Conservation (phyloP, 1,284 basidiomycete species). For the Schizopora paradoxa region DNA sequence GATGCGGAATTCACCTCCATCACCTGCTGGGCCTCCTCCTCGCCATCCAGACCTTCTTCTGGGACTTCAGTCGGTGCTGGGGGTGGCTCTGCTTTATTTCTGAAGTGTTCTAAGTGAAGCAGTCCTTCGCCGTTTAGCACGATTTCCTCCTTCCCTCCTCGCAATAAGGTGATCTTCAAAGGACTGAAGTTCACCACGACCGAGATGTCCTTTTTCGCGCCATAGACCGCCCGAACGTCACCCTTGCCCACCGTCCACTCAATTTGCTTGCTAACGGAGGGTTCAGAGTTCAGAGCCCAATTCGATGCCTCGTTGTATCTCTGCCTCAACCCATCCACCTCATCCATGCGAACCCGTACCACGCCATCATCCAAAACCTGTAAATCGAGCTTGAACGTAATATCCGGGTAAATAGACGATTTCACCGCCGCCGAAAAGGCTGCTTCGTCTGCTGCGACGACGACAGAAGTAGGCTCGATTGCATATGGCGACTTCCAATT, state of each 20-base stretch:
- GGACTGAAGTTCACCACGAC: slow-evolving; percentile 70
- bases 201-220: slow-evolving; percentile 54
- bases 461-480: slow-evolving; percentile 50
- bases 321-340: slow-evolving; percentile 69
- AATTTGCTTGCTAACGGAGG: slow-evolving; percentile 47
- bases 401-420: slow-evolving; percentile 76
- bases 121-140: slow-evolving; percentile 87
- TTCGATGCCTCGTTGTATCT: slow-evolving; percentile 86
- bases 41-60: slow-evolving; percentile 32
- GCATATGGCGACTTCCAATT: slow-evolving; percentile 84
- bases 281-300: slow-evolving; percentile 78
- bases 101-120: slow-evolving; percentile 97
- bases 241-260: slow-evolving; percentile 62
- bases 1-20: slow-evolving; percentile 50
- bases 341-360: slow-evolving; percentile 81
- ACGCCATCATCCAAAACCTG: slow-evolving; percentile 82
- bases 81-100: slow-evolving; percentile 51
- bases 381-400: slow-evolving; percentile 76
- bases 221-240: slow-evolving; percentile 53
- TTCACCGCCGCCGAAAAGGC: slow-evolving; percentile 66
- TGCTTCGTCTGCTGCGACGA: slow-evolving; percentile 48
- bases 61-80: slow-evolving; percentile 34
- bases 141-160: slow-evolving; percentile 77
- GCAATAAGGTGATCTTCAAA: slow-evolving; percentile 64
- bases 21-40: slow-evolving; percentile 48